Evolutionary conservation across 176 grass and related monocot genomes (phyloP).

Genomic region (Avena atlantica): DNA sequence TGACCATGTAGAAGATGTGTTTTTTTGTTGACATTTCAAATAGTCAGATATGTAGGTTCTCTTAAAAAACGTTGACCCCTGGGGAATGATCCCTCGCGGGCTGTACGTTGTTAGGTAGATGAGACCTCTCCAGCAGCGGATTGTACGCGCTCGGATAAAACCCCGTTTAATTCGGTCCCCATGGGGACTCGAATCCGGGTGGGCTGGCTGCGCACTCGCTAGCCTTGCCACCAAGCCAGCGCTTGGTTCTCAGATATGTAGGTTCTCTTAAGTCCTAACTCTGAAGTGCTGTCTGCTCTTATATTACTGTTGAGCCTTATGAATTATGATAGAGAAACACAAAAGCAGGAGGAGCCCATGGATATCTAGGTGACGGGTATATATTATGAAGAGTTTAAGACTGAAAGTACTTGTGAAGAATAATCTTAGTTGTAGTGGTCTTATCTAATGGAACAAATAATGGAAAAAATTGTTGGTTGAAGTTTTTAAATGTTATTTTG

Average conservation of each 20-base stretch:
- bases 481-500: not conserved
- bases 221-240: too few species aligned
- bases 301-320: not conserved
- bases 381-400: not conserved
- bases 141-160: too few species aligned
- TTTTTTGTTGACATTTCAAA: conserved; percentile 8
- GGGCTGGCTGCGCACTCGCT: too few species aligned
- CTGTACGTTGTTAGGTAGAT: too few species aligned
- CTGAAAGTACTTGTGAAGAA: not conserved
- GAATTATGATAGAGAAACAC: not conserved
- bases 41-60: conserved; percentile 19
- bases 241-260: conserved; percentile 17
- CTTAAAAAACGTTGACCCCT: too few species aligned
- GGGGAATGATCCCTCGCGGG: too few species aligned
- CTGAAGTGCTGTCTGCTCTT: not conserved
- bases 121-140: too few species aligned
- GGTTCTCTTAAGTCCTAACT: conserved; percentile 22
- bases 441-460: conserved; percentile 13
- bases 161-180: too few species aligned
- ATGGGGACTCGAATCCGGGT: too few species aligned
- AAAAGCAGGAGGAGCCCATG: not conserved
- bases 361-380: not conserved
- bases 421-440: not conserved
- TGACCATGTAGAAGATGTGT: not conserved
- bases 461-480: not conserved